Percentiles rank a stretch among this genome's conserved stretches.
These are phyloP conservation scores for Verbena officinalis DNA, from an alignment of 257 asterid species.

Conservation along the genomic window DNA sequence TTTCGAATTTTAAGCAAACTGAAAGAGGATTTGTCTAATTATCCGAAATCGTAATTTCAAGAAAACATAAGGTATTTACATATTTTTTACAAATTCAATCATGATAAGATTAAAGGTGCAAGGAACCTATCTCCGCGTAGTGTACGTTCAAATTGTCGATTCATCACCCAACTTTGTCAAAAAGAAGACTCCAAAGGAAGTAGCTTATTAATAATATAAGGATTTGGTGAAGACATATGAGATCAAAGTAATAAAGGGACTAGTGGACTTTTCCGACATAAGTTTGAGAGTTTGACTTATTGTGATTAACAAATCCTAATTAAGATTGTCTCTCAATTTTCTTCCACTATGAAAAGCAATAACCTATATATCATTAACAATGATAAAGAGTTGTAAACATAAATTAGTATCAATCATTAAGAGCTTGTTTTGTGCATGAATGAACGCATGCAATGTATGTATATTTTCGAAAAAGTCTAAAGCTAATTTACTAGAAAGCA, in stretches of 20 bases:
- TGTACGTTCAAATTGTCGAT: conserved; percentile 12
- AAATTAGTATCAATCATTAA: background rate
- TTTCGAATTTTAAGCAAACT: no score
- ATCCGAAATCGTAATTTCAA: no score
- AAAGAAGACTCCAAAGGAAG: conserved; percentile 12
- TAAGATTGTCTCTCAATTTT: conserved; percentile 12
- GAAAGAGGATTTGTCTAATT: no score
- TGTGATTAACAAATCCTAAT: conserved; percentile 17
- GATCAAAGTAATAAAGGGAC: conserved; percentile 12
- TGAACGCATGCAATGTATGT: no score
- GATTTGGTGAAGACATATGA: conserved; percentile 38
- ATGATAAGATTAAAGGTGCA: background rate
- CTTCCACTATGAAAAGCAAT: conserved; percentile 1
- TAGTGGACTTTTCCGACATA: conserved; percentile 35
- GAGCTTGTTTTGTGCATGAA: background rate
- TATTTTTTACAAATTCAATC: background rate
- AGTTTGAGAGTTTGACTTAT: conserved; percentile 31
- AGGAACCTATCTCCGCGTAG: conserved; percentile 1
- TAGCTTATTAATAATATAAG: background rate
- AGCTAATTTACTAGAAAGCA: no score
- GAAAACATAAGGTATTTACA: no score
- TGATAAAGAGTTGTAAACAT: background rate
- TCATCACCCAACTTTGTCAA: conserved; percentile 35
- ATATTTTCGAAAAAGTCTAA: no score
- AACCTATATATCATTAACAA: background rate